Conservation (phyloP, 345 rosid species). For the Draba incana region DNA sequence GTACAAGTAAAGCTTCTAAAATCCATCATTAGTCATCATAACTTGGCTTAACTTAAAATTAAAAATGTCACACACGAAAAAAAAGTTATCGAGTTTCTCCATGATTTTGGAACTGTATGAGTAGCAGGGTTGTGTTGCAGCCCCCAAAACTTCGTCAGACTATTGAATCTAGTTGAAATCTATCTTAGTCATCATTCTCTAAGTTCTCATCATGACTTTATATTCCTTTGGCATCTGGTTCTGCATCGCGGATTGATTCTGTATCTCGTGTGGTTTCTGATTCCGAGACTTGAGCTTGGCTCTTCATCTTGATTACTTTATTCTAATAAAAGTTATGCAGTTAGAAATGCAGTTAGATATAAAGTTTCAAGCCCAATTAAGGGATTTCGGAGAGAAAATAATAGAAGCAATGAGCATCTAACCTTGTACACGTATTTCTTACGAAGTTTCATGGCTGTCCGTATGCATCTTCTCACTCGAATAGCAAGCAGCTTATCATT, state of each 20-base stretch:
- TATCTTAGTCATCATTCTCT: slow-evolving; percentile 41
- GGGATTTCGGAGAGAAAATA: neutral
- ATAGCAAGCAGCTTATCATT: slow-evolving; percentile 69
- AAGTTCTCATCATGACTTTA: slow-evolving; percentile 10
- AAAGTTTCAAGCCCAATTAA: neutral
- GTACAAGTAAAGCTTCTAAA: neutral
- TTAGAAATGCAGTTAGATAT: slow-evolving; percentile 23
- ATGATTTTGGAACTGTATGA: neutral
- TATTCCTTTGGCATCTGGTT: slow-evolving; percentile 2
- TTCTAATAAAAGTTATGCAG: slow-evolving; percentile 32
- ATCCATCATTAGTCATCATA: neutral
- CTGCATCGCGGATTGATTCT: neutral
- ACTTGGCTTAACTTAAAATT: neutral
- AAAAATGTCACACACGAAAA: neutral
- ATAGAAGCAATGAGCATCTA: too few relatives aligned
- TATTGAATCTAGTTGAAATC: slow-evolving; percentile 13
- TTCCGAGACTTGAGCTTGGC: slow-evolving; percentile 19
- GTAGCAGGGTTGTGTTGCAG: neutral
- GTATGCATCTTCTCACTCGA: slow-evolving; percentile 59
- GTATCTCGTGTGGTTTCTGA: neutral
- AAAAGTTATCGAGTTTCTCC: neutral
- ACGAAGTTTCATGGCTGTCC: slow-evolving; percentile 67
- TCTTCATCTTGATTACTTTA: slow-evolving; percentile 49
- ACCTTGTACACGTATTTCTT: slow-evolving; percentile 77
- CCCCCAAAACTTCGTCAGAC: neutral